A percentile compares a stretch with the other conserved stretches of the same genome.
These are phyloP conservation scores for Chaetomium cochliodes DNA, from an alignment of 495 filamentous ascomycete species.

Conservation along the genomic window DNA sequence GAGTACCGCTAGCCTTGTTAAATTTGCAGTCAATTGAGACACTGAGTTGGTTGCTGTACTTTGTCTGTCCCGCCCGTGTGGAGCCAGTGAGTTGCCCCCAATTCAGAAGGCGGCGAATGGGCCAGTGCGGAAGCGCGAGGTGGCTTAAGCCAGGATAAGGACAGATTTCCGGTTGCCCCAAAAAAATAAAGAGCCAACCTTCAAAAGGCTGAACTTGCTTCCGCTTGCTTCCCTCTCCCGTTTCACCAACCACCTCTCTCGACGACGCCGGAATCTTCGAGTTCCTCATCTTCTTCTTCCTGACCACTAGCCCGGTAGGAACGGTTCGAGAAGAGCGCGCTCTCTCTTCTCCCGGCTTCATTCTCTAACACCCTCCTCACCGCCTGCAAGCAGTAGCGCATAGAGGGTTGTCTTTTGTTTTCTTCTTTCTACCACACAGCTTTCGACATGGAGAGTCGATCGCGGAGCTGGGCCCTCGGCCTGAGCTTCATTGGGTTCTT, in stretches of 20 bases:
- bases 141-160: slow-evolving; percentile 35
- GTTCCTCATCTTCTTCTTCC: slow-evolving; percentile 5
- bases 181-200: slow-evolving; percentile 17
- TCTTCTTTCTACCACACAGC: slow-evolving; percentile 24
- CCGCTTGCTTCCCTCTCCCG: slow-evolving; percentile 12
- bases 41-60: no score
- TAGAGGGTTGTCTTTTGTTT: slow-evolving; percentile 23
- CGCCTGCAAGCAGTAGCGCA: slow-evolving; percentile 21
- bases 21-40: background rate
- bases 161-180: slow-evolving; percentile 35
- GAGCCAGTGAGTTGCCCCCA: slow-evolving; percentile 6
- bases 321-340: slow-evolving; percentile 20
- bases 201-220: slow-evolving; percentile 15
- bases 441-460: slow-evolving; percentile 51
- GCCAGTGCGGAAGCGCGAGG: slow-evolving; percentile 24
- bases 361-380: slow-evolving; percentile 23
- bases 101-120: slow-evolving; percentile 15
- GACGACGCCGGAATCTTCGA: background rate
- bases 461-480: slow-evolving; percentile 50
- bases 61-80: background rate
- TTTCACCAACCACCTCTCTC: slow-evolving; percentile 13
- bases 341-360: slow-evolving; percentile 22
- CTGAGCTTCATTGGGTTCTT: slow-evolving; percentile 58
- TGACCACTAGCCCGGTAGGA: slow-evolving; percentile 11
- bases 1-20: no score